A percentile compares a stretch with the other conserved stretches of the same genome.
phyloP scores from a whole-genome alignment of 495 filamentous ascomycete genomes.

The Penicillium flavigenum region DNA sequence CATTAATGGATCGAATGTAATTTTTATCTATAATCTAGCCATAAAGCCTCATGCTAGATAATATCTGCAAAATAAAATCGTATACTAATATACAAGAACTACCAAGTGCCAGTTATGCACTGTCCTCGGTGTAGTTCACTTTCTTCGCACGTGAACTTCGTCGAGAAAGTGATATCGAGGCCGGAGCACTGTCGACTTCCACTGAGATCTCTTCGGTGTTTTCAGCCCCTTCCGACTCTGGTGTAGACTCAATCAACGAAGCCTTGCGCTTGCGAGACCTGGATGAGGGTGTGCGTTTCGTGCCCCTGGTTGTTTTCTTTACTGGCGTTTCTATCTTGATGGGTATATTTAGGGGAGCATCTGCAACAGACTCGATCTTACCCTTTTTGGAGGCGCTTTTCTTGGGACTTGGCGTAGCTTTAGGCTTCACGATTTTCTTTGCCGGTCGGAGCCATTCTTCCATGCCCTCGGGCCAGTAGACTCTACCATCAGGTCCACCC shows the following conservation, averaged over 20 bases:
- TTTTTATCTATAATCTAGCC: not conserved
- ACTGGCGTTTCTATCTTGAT: constrained; percentile 26
- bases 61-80: not conserved
- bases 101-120: constrained; percentile 20
- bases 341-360: constrained; percentile 19
- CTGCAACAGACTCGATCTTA: constrained; percentile 18
- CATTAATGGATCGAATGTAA: not conserved
- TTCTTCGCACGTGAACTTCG: constrained; percentile 43
- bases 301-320: constrained; percentile 22
- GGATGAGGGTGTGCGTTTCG: constrained; percentile 22
- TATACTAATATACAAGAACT: constrained; percentile 9
- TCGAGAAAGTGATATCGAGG: constrained; percentile 22
- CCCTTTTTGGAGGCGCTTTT: constrained; percentile 23
- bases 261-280: constrained; percentile 42
- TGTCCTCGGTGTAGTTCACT: constrained; percentile 50
- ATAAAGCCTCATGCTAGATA: not conserved
- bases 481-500: constrained; percentile 81
- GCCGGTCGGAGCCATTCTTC: constrained; percentile 86
- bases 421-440: constrained; percentile 69
- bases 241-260: constrained; percentile 26
- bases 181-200: constrained; percentile 11
- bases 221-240: constrained; percentile 27
- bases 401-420: constrained; percentile 31
- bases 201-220: constrained; percentile 14
- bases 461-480: constrained; percentile 88